phyloP scores from a whole-genome alignment of 495 filamentous ascomycete genomes.

The Podospora bellae-mahoneyi region DNA sequence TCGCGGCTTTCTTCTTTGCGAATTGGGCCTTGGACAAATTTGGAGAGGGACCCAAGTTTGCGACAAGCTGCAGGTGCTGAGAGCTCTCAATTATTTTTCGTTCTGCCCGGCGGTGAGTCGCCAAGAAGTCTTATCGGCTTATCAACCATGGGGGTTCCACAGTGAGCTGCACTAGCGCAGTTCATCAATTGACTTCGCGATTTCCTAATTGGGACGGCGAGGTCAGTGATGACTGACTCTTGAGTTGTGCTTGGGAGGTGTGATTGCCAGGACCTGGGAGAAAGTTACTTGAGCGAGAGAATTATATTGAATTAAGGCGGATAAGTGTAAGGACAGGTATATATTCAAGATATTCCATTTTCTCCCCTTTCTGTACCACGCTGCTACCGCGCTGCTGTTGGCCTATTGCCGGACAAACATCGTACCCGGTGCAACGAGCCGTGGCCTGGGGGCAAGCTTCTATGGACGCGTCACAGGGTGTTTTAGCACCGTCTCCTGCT shows the following conservation, averaged over 20 bases:
- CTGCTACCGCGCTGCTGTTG: too few relatives aligned
- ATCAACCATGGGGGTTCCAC: background rate
- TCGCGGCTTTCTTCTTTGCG: conserved; percentile 9
- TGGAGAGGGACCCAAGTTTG: background rate
- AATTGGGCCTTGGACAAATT: background rate
- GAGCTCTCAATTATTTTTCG: conserved; percentile 29
- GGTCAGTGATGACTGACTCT: background rate
- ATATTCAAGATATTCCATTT: too few relatives aligned
- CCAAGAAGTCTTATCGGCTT: conserved; percentile 3
- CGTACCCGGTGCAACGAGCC: too few relatives aligned
- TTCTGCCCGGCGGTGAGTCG: conserved; percentile 36
- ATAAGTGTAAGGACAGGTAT: too few relatives aligned
- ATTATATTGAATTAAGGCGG: too few relatives aligned
- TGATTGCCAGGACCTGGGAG: too few relatives aligned
- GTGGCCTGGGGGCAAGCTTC: too few relatives aligned
- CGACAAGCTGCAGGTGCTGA: background rate
- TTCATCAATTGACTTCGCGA: background rate
- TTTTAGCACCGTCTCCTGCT: too few relatives aligned
- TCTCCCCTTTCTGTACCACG: too few relatives aligned
- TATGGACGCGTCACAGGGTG: too few relatives aligned
- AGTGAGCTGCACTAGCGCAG: background rate
- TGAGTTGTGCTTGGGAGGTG: background rate
- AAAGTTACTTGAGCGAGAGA: too few relatives aligned
- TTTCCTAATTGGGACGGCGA: conserved; percentile 4
- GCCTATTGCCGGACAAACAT: too few relatives aligned